Base-by-base conservation (phyloP, 345 rosid species). In the Gossypium anomalum region DNA sequence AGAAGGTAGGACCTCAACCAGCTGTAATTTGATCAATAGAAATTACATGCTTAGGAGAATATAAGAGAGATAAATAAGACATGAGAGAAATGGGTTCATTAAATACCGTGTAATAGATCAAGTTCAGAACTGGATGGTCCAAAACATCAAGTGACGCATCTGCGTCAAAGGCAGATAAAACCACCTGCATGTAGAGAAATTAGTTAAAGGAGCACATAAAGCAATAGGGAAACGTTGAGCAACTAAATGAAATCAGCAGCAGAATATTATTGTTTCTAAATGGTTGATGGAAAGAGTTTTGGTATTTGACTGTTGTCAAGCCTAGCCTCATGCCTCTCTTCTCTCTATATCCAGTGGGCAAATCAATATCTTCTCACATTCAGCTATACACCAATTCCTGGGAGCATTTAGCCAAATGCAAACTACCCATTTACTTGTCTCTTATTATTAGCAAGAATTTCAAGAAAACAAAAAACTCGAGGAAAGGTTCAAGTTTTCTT, bases 1-100 rank as follows among this genome's bases (percentile, higher is more conserved):
- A 1, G 99, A 93, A 70, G 99, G 99, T 61, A 95, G 89, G 75
- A 95, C 90, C 91, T 95, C 99, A 12, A 90, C 97, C 67, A 95
- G 80, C 99, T 95, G 94, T 64, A n/a, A 63, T 85, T 80, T 65
- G 61, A 70, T 69, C 67, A 68, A 49, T 29, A 76, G 5, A 38
- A 75, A 47, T 41, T 38, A 13, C 49, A 58, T 7, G 49, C 14
- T 68, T 22, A 77, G 72, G 59, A 16, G 38, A 9, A 71, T 27
- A 17, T 0, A 78, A 63, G 47, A 8, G 49, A 55, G 6, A 48
- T 19, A 62, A 49, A n/a, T 12, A 14, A 45, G 15, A 7, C 0
- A 2, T n/a, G 49, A 74, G 12, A 16, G 63, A 63, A 51, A 3
- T 70, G 59, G 49, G 1, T 1, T 19, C 1, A 69, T 34, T 60